Evolutionary conservation across 306 rosid genomes (phyloP), one percentile per base, ranked within the genome.

Genomic region (Sicyos edulis): DNA sequence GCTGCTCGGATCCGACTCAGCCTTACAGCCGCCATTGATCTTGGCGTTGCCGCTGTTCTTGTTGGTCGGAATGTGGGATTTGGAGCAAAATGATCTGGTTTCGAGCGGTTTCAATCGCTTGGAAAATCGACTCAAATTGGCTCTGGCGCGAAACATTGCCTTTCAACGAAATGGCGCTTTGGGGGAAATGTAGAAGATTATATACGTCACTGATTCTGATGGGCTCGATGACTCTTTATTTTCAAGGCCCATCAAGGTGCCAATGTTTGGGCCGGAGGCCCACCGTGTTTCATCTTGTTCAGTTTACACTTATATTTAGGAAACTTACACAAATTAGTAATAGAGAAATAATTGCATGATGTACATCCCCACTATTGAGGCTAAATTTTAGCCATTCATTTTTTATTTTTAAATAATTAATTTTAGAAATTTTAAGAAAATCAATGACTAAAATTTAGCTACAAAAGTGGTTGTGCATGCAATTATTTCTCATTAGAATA

Each of bases 101-200:
- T 62, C 71, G 45, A 55, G 45, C 59, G 72, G 52, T 78, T 74
- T 84, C 61, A 74, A 78, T 67, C 77, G 82, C 60, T 66, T 80
- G 14, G 77, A 77, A 20, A 71, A 75, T 71, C 76, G 85, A 65
- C 72, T 51, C 87, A 76, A 78, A 74, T 57, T 78, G 47, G 51
- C 82, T 77, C 83, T 75, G 76, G 81, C 78, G 75, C 86, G 75
- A 76, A 83, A 76, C 96, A 89, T 88, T 21, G 77, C 11, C 29
- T 53, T 65, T 16, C 14, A 47, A 22, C 20, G 0, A 15, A 4
- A 49, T 49, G 20, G 21, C 20, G 19, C 7, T 4, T 24, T 2
- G 72, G 12, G 57, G 14, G 12, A 61, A 61, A 7, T 49, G 55
- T 14, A 21, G 21, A 21, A 45, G 54, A 68, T 21, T 68, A 49